These are phyloP conservation scores for Trypanosoma grayi DNA, from an alignment of 208 protist species.

Conservation along the genomic window DNA sequence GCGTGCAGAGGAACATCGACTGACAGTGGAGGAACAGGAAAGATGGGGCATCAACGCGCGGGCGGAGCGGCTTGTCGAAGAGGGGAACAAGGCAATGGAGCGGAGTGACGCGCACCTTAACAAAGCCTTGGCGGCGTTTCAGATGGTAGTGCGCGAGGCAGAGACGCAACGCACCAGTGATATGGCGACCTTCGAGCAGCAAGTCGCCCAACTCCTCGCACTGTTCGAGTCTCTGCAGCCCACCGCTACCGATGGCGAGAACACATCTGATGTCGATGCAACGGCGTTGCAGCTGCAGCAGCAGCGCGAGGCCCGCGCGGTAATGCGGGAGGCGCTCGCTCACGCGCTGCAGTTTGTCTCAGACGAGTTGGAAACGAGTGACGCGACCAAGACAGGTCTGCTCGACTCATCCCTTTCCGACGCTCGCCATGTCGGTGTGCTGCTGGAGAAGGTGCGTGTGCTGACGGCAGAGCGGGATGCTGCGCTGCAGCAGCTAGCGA, in stretches of 20 bases:
- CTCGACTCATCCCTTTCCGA: constrained; percentile 66
- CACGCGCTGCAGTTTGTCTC: constrained; percentile 44
- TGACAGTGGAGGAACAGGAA: neutral
- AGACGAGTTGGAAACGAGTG: constrained; percentile 36
- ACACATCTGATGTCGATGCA: neutral
- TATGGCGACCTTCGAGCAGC: constrained; percentile 13
- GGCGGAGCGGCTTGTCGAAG: neutral
- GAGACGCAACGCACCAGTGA: constrained; percentile 4
- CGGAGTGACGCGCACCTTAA: constrained; percentile 19
- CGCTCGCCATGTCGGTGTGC: constrained; percentile 46
- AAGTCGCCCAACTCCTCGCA: constrained; percentile 20
- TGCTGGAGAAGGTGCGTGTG: constrained; percentile 38
- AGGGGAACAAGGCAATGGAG: neutral
- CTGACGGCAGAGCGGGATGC: constrained; percentile 47
- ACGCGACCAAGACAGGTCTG: constrained; percentile 47
- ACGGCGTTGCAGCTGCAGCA: neutral
- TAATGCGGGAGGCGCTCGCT: constrained; percentile 28
- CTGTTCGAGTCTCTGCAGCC: constrained; percentile 14
- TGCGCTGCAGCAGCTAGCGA: constrained; percentile 32
- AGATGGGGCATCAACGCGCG: too few relatives aligned
- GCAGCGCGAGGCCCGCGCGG: constrained; percentile 9
- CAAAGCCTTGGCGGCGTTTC: constrained; percentile 15
- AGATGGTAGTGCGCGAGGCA: constrained; percentile 7
- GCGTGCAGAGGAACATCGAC: constrained; percentile 8
- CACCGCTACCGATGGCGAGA: neutral